Base-by-base conservation (phyloP, 2,329 filamentous ascomycete species). In the Claviceps sp. region DNA sequence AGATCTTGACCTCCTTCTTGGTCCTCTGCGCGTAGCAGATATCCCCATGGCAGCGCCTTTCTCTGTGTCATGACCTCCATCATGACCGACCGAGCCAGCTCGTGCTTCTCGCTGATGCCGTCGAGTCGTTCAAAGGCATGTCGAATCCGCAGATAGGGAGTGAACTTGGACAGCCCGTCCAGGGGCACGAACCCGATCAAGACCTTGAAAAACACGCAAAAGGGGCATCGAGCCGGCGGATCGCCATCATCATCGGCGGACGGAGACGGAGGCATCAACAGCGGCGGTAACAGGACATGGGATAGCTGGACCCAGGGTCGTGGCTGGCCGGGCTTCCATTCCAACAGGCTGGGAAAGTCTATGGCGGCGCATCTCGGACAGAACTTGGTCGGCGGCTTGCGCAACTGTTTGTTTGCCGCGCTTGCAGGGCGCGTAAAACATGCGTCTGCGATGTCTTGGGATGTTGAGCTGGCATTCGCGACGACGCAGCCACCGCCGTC, bases 191-290 rank as follows among this genome's bases (percentile, higher is more conserved):
- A 26, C n/a, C 62, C 64, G 20, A 68, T 60, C 55, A 69, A 55
- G 47, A 65, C 62, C 45, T 65, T 61, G 52, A 69, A 68, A 56
- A 69, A 69, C 51, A 62, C 60, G 55, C 67, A 69, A 55, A 66
- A 69, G n/a, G 66, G 66, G 49, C 66, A 69, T 22, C 23, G 45
- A 34, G 45, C 38, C 3, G 47, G 13, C n/a, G 16, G 20, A 47
- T 48, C 14, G 34, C 17, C 43, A 47, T 46, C 17, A 34, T 34
- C 40, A 17, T 42, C 48, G 14, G 39, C 49, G 26, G 40, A 39
- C 29, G 66, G 65, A 45, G 65, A 68, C 9, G 47, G 50, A n/a
- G 48, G 48, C 34, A 49, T 23, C n/a, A 34, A 40, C 13, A 45
- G 40, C 37, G 42, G 45, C 40, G 52, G 51, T 22, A 29, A 17